These are phyloP conservation scores for Taphrina communis DNA, from an alignment of 1,139 yeast species.

Conservation along the genomic window DNA sequence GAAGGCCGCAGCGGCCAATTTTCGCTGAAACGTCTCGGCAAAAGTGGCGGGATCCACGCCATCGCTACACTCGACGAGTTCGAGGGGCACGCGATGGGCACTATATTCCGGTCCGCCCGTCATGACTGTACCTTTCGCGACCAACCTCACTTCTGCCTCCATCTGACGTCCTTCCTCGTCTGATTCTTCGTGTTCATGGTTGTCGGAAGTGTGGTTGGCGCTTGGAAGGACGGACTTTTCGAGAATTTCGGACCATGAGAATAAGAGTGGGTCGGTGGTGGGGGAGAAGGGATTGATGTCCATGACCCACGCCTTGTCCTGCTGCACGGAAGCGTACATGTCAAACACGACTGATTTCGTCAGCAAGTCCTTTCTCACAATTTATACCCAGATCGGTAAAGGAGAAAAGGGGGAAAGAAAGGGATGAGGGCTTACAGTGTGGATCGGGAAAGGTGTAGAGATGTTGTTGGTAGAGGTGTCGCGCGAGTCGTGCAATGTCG, in stretches of 20 bases:
- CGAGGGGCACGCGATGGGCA: constrained; percentile 89
- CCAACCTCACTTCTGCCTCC: constrained; percentile 64
- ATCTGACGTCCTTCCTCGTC: too few relatives aligned
- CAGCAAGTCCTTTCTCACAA: too few relatives aligned
- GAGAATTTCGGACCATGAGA: constrained; percentile 75
- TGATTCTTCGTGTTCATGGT: constrained; percentile 28
- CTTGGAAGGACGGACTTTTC: too few relatives aligned
- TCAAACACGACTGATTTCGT: constrained; percentile 63
- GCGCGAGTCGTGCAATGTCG: constrained; percentile 59
- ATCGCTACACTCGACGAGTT: constrained; percentile 78
- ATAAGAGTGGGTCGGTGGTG: constrained; percentile 75
- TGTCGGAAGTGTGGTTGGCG: constrained; percentile 42
- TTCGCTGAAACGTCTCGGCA: constrained; percentile 46
- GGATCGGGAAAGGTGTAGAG: constrained; percentile 62
- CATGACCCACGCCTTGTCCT: constrained; percentile 65
- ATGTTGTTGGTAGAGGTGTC: constrained; percentile 61
- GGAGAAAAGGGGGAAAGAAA: too few relatives aligned
- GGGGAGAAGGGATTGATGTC: constrained; percentile 87
- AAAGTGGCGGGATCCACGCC: constrained; percentile 47
- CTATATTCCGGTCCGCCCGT: constrained; percentile 80
- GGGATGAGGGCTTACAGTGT: constrained; percentile 50
- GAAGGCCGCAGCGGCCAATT: constrained; percentile 42
- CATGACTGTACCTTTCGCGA: constrained; percentile 61
- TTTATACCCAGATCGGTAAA: too few relatives aligned
- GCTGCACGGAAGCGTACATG: constrained; percentile 79